These are phyloP conservation scores for Lolium multiflorum DNA, from an alignment of 176 grass and related monocot species.

Conservation along the genomic window DNA sequence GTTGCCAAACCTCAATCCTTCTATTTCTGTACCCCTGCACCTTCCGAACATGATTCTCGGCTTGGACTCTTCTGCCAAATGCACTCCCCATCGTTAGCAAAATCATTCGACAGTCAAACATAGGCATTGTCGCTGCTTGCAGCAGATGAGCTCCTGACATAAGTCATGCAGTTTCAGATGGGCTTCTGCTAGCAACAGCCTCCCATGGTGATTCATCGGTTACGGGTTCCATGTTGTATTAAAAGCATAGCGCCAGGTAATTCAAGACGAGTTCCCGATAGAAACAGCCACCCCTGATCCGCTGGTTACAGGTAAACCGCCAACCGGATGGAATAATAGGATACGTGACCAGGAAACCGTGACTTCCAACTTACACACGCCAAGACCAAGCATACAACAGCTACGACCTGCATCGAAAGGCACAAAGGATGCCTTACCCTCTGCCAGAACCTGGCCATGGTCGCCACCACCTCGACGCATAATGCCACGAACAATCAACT, in stretches of 20 bases:
- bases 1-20: conserved; percentile 24
- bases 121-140: conserved; percentile 33
- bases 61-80: conserved; percentile 41
- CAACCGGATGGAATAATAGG: not conserved
- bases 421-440: conserved; percentile 6
- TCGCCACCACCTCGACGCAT: not conserved
- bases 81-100: conserved; percentile 49
- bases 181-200: not conserved
- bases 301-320: not conserved
- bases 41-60: conserved; percentile 46
- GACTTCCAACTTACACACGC: not conserved
- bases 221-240: not conserved
- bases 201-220: not conserved
- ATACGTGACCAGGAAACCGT: not conserved
- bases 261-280: not conserved
- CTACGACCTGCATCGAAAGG: not conserved
- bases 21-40: conserved; percentile 33
- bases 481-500: not conserved
- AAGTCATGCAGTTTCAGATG: not conserved
- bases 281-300: not conserved
- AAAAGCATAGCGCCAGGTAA: not conserved
- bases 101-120: conserved; percentile 48
- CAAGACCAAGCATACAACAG: not conserved
- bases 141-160: no score
- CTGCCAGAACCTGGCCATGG: not conserved